Evolutionary conservation across 2,329 filamentous ascomycete species (phyloP).

Genomic region (Penicillium sp.): DNA sequence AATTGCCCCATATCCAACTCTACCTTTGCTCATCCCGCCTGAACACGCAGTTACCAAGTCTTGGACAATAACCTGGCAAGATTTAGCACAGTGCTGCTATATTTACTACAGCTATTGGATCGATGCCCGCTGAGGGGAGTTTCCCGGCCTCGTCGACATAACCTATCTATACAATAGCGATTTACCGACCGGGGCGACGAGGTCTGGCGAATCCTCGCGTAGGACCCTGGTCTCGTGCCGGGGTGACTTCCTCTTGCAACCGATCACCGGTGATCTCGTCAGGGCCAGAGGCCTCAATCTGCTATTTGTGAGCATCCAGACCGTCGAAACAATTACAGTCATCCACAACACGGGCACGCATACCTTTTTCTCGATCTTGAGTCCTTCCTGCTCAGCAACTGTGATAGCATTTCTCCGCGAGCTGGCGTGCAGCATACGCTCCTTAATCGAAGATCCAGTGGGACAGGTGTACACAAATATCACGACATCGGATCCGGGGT

Average conservation of each 20-base stretch:
- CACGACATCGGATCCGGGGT: constrained; percentile 41
- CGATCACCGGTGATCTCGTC: constrained; percentile 48
- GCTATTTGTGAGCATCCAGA: constrained; percentile 18
- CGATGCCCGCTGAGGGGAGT: neutral
- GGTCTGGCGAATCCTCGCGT: constrained; percentile 54
- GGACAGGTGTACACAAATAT: constrained; percentile 60
- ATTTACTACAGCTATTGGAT: neutral
- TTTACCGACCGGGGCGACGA: constrained; percentile 51
- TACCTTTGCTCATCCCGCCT: neutral
- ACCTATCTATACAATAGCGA: constrained; percentile 6
- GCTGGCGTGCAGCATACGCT: constrained; percentile 58
- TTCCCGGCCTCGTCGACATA: neutral
- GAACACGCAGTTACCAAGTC: neutral
- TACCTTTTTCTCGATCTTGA: constrained; percentile 51
- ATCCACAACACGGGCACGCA: constrained; percentile 5
- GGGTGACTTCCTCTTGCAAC: constrained; percentile 47
- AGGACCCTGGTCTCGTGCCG: constrained; percentile 40
- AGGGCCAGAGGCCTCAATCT: constrained; percentile 53
- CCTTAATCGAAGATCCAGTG: constrained; percentile 52
- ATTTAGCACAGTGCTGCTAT: neutral
- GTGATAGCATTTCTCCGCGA: constrained; percentile 48
- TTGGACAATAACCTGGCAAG: neutral
- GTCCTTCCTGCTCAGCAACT: constrained; percentile 48
- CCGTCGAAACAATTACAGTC: neutral
- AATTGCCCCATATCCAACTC: neutral